These are phyloP conservation scores for Cochliopodium minus DNA, from an alignment of 208 protist species.

Conservation along the genomic window DNA sequence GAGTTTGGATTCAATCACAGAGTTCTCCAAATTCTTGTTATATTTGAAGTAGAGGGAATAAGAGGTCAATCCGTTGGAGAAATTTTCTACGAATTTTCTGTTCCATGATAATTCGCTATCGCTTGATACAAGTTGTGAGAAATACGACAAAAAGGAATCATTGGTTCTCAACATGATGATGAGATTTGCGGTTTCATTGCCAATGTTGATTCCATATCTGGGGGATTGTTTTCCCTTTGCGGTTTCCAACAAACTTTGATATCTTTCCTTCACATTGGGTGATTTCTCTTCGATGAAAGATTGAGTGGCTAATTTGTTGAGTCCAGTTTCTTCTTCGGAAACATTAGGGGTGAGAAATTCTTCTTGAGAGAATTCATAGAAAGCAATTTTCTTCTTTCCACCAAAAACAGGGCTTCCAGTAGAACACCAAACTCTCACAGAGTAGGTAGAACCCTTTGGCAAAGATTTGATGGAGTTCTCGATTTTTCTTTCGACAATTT, in stretches of 20 bases:
- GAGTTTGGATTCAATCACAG: conserved; percentile 29
- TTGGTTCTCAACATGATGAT: conserved; percentile 45
- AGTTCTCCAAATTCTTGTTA: conserved; percentile 26
- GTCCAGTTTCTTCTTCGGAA: too few species aligned
- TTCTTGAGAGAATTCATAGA: too few species aligned
- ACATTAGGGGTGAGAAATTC: too few species aligned
- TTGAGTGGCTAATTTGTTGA: too few species aligned
- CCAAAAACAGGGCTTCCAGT: conserved; percentile 6
- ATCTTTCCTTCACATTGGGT: too few species aligned
- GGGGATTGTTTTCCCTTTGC: too few species aligned
- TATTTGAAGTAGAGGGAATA: conserved; percentile 46
- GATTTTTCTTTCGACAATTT: background rate
- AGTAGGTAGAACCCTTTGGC: background rate
- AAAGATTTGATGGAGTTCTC: conserved; percentile 2
- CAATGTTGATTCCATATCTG: too few species aligned
- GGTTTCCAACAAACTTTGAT: too few species aligned
- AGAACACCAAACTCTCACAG: conserved; percentile 1
- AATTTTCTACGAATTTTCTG: conserved; percentile 44
- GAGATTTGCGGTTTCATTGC: conserved; percentile 33
- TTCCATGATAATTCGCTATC: conserved; percentile 37
- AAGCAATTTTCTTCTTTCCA: background rate
- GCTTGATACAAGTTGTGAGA: conserved; percentile 39
- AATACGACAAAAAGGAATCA: conserved; percentile 38
- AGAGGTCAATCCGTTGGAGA: conserved; percentile 48
- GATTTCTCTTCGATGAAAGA: too few species aligned